Conservation (phyloP, 2,329 filamentous ascomycete genomes). For the Calonectria pseudoturangicola region DNA sequence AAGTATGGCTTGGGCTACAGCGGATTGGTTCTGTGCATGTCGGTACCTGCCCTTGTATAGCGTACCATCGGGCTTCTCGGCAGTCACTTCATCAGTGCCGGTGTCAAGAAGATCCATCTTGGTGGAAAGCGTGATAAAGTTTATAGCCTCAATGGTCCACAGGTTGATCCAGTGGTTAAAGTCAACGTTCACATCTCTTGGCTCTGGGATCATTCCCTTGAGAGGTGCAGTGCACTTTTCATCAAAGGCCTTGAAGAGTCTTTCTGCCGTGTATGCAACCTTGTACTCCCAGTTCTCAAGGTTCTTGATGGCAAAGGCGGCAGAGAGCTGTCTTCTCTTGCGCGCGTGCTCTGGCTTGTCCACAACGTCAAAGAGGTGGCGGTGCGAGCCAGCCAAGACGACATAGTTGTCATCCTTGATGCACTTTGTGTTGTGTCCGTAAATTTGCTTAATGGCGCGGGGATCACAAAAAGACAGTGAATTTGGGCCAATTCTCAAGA, state of each 20-base stretch:
- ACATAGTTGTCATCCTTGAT: slow-evolving; percentile 68
- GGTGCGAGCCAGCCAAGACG: slow-evolving; percentile 66
- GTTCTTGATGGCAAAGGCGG: slow-evolving; percentile 71
- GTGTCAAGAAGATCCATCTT: slow-evolving; percentile 69
- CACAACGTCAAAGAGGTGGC: slow-evolving; percentile 70
- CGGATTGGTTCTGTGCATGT: slow-evolving; percentile 68
- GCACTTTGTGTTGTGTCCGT: slow-evolving; percentile 67
- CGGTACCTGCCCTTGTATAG: slow-evolving; percentile 67
- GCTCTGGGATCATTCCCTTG: slow-evolving; percentile 48
- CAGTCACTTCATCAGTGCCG: slow-evolving; percentile 65
- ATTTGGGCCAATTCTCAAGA: slow-evolving; percentile 51
- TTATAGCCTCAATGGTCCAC: slow-evolving; percentile 74
- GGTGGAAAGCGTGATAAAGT: slow-evolving; percentile 71
- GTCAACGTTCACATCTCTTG: slow-evolving; percentile 67
- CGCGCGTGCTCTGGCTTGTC: slow-evolving; percentile 70
- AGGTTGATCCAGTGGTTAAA: slow-evolving; percentile 70
- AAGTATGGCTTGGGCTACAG: slow-evolving; percentile 67
- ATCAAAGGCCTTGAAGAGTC: slow-evolving; percentile 66
- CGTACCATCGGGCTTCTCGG: slow-evolving; percentile 65
- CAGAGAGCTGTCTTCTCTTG: slow-evolving; percentile 69
- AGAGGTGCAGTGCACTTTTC: slow-evolving; percentile 60
- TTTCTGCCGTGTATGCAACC: slow-evolving; percentile 68
- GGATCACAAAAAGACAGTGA: slow-evolving; percentile 46
- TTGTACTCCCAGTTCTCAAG: slow-evolving; percentile 73
- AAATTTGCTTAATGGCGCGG: slow-evolving; percentile 57